These are phyloP conservation scores for Gracilariopsis chorda DNA, from an alignment of 23 red algal species.

Conservation along the genomic window DNA sequence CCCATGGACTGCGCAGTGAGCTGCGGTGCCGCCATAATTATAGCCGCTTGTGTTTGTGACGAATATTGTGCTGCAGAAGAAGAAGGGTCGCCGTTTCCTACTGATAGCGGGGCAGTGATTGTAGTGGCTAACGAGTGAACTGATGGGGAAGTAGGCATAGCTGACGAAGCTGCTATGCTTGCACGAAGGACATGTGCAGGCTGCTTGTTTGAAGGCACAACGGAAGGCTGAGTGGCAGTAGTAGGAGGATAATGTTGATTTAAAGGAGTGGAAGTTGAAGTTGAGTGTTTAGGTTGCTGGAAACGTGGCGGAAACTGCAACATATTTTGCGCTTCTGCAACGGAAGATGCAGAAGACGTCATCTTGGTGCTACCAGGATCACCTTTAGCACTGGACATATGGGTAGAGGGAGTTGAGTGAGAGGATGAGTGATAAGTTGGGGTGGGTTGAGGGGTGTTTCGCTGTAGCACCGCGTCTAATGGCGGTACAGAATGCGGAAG, in stretches of 20 bases:
- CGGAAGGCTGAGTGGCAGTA: background rate
- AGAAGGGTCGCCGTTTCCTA: background rate
- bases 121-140: background rate
- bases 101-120: background rate
- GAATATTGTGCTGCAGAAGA: no score
- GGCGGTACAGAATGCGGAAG: background rate
- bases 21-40: conserved; percentile 14
- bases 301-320: background rate
- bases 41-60: conserved; percentile 8
- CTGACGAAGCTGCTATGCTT: background rate
- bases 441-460: background rate
- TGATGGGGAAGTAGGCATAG: background rate
- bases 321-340: no score
- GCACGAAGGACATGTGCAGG: background rate
- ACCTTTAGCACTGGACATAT: no score
- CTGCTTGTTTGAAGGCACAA: background rate
- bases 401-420: no score
- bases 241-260: background rate
- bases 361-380: background rate
- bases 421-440: background rate
- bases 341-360: background rate
- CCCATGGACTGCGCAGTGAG: background rate
- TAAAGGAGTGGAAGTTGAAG: background rate
- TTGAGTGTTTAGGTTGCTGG: background rate
- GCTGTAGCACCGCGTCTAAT: background rate